A percentile compares a stretch with the other conserved stretches of the same genome.
Evolutionary conservation across 306 rosid species (phyloP).

Genomic region (Cucumis melo): DNA sequence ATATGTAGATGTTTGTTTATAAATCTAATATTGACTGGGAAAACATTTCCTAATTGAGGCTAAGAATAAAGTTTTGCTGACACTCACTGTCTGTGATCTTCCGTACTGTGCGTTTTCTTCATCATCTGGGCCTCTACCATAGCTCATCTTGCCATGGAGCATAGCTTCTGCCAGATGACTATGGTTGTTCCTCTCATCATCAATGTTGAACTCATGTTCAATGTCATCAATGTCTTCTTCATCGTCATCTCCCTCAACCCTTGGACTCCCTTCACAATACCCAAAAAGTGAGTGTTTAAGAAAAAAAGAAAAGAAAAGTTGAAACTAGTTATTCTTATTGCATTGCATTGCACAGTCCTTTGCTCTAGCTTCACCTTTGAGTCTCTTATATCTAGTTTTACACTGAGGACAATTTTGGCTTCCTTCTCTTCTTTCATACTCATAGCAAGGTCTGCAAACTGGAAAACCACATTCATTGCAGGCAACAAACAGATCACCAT

Average conservation of each 20-base stretch:
- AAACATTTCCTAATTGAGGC: not conserved
- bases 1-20: constrained; percentile 3
- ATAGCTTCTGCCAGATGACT: constrained; percentile 59
- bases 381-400: constrained; percentile 85
- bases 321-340: not conserved
- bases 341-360: not conserved
- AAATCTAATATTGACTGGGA: not conserved
- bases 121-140: constrained; percentile 53
- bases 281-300: constrained; percentile 1
- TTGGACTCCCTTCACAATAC: constrained; percentile 60
- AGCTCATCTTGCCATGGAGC: constrained; percentile 73
- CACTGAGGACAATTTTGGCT: constrained; percentile 89
- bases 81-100: constrained; percentile 23
- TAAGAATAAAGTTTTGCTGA: not conserved
- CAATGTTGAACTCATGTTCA: constrained; percentile 76
- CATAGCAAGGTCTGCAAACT: constrained; percentile 86
- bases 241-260: constrained; percentile 90
- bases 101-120: constrained; percentile 32
- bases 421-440: constrained; percentile 89
- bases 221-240: constrained; percentile 92
- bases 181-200: constrained; percentile 39
- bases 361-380: constrained; percentile 38
- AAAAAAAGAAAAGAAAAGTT: not conserved
- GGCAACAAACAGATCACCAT: constrained; percentile 88
- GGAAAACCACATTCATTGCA: constrained; percentile 98